phyloP scores from a whole-genome alignment of 805 yeast species.

The Starmerella asiatica region DNA sequence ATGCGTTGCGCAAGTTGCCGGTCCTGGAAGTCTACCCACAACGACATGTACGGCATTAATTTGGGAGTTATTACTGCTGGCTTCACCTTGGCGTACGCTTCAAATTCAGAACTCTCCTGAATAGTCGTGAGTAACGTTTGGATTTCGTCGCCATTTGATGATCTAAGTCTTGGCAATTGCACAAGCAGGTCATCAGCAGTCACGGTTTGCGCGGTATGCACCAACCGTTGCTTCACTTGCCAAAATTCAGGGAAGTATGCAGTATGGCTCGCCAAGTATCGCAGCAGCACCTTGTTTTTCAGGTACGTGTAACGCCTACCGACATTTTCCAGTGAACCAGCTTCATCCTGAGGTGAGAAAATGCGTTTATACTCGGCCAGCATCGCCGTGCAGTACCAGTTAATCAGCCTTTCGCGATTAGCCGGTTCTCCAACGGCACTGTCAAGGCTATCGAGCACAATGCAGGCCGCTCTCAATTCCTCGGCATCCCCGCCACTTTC shows the following conservation, averaged over 20 bases:
- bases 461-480: constrained; percentile 41
- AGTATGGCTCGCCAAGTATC: constrained; percentile 36
- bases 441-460: constrained; percentile 46
- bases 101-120: constrained; percentile 73
- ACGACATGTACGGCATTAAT: constrained; percentile 70
- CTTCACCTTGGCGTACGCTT: constrained; percentile 38
- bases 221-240: constrained; percentile 52
- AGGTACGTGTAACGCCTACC: constrained; percentile 70
- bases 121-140: constrained; percentile 55
- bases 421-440: constrained; percentile 31
- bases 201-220: constrained; percentile 48
- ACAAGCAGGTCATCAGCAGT: constrained; percentile 55
- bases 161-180: constrained; percentile 32
- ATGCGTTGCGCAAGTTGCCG: constrained; percentile 36
- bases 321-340: constrained; percentile 83
- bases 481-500: constrained; percentile 1
- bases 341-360: constrained; percentile 74
- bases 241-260: constrained; percentile 55
- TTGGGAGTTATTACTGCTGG: constrained; percentile 42
- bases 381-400: constrained; percentile 59
- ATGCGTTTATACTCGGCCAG: constrained; percentile 63
- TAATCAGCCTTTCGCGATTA: constrained; percentile 45
- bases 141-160: constrained; percentile 33
- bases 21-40: constrained; percentile 85
- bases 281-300: constrained; percentile 46